Percentiles rank a stretch among this genome's conserved stretches.
These are phyloP conservation scores for Ramularia collo-cygni DNA, from an alignment of 2,329 filamentous ascomycete genomes.

Conservation along the genomic window DNA sequence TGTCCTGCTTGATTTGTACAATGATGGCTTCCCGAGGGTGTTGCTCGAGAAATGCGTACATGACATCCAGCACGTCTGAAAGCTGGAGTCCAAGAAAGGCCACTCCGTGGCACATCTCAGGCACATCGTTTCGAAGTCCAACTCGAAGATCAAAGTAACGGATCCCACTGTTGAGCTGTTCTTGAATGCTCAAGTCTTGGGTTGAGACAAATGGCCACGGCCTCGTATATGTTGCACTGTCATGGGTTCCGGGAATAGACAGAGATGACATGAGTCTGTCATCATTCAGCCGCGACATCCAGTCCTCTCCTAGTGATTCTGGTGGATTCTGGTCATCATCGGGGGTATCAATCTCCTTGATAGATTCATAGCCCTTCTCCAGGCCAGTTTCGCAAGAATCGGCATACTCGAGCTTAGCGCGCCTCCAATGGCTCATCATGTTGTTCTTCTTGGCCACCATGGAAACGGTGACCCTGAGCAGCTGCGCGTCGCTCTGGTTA, in stretches of 20 bases:
- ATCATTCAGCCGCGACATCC: slow-evolving; percentile 20
- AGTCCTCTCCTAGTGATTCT: not conserved
- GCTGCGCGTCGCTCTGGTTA: not conserved
- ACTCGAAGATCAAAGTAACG: slow-evolving; percentile 33
- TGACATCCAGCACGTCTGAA: slow-evolving; percentile 20
- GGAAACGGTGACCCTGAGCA: not conserved
- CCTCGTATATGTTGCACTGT: slow-evolving; percentile 31
- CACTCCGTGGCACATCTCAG: slow-evolving; percentile 32
- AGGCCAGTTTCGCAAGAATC: not conserved
- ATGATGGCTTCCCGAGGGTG: slow-evolving; percentile 28
- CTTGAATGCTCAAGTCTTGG: slow-evolving; percentile 24
- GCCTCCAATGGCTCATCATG: not conserved
- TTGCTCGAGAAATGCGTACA: slow-evolving; percentile 27
- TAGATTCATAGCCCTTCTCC: slow-evolving; percentile 7
- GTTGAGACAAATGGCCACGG: slow-evolving; percentile 30
- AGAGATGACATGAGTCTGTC: slow-evolving; percentile 23
- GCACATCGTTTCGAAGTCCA: slow-evolving; percentile 25
- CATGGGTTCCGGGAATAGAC: slow-evolving; percentile 32
- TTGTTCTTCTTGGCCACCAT: not conserved
- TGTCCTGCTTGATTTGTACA: slow-evolving; percentile 32
- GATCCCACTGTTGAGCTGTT: slow-evolving; percentile 30
- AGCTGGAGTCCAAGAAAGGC: slow-evolving; percentile 27
- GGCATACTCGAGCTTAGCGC: not conserved
- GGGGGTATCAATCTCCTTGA: not conserved
- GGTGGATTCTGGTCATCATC: not conserved